Evolutionary conservation across 306 rosid species (phyloP), one percentile per base, ranked within the genome.

Genomic region (Fagus crenata): DNA sequence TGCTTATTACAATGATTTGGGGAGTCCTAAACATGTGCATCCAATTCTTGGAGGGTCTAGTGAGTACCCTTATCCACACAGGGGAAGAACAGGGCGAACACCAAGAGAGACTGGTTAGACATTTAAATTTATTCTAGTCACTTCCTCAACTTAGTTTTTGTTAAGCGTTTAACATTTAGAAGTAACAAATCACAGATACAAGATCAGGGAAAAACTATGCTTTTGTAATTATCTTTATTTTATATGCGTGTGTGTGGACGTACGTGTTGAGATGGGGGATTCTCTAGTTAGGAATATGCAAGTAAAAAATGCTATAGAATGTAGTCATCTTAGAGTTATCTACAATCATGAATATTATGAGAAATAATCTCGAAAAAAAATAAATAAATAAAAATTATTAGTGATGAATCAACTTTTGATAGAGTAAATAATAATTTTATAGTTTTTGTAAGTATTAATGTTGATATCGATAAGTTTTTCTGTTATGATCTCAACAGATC

Each of bases 1-100:
- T 60, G 96, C 88, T 82, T 83, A 65, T 72, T 93, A 93, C 85
- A 93, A 93, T 70, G 96, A 93, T 80, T 78, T 93, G 75, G 96
- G 91, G 0, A 77, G 84, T 3, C 89, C 93, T 0, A 92, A 59
- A 1, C 69, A 78, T 53, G 91, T 78, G 37, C 96, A 93, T 61
- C 93, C 88, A 0, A 82, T 85, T 76, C 94, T 93, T 5, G 97
- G 97, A 71, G 97, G 96, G 54, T 82, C 89, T 22, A 54, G 36
- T 58, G 35, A 59, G 43, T 85, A 82, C 40, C 96, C 97, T 71
- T 93, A 93, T 72, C 97, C 97, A 71, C 88, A 94, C 1, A 82
- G 97, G 37, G 96, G 93, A 61, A 87, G 97, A 86, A 93, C 96
- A 0, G 94, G 96, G 32, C 80, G 96, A 79, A 53, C 80, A 54